Percentiles rank a stretch among this genome's conserved stretches.
phyloP scores from a whole-genome alignment of 345 rosid species.

The rapeseed (Brassica napus) region DNA sequence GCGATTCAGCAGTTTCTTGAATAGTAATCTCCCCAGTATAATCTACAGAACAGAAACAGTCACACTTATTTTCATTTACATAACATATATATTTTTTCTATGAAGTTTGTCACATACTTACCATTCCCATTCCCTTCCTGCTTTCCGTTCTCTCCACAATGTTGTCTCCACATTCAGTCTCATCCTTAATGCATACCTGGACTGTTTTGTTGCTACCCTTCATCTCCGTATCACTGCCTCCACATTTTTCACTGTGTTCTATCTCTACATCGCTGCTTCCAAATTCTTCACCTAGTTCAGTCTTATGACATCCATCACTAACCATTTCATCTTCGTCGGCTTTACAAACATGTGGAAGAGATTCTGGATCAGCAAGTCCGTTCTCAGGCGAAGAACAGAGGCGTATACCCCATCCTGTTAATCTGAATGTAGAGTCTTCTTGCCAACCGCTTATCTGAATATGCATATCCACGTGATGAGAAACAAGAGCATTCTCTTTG shows the following conservation, averaged over 20 bases:
- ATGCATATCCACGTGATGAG: neutral
- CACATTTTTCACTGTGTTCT: neutral
- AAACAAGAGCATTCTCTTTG: neutral
- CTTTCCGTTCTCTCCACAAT: neutral
- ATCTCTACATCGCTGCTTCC: conserved; percentile 1
- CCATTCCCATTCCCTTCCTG: neutral
- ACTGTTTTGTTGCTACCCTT: neutral
- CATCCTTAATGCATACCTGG: neutral
- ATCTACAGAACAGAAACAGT: neutral
- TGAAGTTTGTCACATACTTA: conserved; percentile 4
- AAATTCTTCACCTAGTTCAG: neutral
- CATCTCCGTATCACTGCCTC: neutral
- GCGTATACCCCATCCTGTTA: conserved; percentile 15
- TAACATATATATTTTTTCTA: neutral
- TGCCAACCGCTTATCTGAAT: neutral
- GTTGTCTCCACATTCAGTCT: neutral
- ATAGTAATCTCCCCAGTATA: neutral
- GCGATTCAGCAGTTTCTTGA: neutral
- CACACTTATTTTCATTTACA: neutral
- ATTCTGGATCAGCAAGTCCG: neutral
- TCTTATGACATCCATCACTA: neutral
- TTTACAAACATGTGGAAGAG: neutral
- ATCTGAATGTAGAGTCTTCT: neutral
- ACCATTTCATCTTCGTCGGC: neutral
- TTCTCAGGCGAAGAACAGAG: neutral